Percentiles rank a stretch among this genome's conserved stretches.
These are phyloP conservation scores for Selaginella moellendorffii DNA, from an alignment of 75 land plant species.

Conservation along the genomic window DNA sequence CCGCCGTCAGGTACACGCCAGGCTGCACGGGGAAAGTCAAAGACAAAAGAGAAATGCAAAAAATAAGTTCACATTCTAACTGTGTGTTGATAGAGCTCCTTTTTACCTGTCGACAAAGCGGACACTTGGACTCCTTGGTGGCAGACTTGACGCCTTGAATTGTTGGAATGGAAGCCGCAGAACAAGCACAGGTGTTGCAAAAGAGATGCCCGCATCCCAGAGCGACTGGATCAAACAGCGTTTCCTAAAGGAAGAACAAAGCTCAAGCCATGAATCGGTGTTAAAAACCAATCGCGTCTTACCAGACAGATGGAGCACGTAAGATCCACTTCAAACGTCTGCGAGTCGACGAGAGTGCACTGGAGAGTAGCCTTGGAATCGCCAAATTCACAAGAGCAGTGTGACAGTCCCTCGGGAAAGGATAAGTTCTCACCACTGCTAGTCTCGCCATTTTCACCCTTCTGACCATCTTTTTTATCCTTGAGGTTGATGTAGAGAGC, in stretches of 20 bases:
- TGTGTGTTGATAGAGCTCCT: background rate
- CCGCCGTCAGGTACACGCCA: background rate
- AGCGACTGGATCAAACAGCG: slow-evolving; percentile 2
- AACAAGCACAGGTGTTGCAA: slow-evolving; percentile 4
- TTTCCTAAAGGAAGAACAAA: slow-evolving; percentile 3
- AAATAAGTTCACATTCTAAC: background rate
- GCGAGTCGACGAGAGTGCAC: background rate
- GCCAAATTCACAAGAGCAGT: slow-evolving; percentile 1
- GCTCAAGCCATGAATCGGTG: background rate
- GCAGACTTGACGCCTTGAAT: slow-evolving; percentile 5
- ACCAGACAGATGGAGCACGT: slow-evolving; percentile 6
- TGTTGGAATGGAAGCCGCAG: slow-evolving; percentile 8
- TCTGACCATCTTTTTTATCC: too few relatives aligned
- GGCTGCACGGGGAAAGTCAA: background rate
- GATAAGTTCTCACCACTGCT: background rate
- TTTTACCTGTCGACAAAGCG: background rate
- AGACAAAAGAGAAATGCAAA: background rate
- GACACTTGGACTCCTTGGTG: background rate
- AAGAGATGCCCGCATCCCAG: slow-evolving; percentile 3
- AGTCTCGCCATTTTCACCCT: too few relatives aligned
- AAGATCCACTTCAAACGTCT: background rate
- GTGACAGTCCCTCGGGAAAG: background rate
- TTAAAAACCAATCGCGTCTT: background rate
- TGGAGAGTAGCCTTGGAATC: background rate
- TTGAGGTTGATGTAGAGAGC: slow-evolving; percentile 1